Evolutionary conservation across 75 land plant genomes (phyloP).

Genomic region (Pinus albicaulis): DNA sequence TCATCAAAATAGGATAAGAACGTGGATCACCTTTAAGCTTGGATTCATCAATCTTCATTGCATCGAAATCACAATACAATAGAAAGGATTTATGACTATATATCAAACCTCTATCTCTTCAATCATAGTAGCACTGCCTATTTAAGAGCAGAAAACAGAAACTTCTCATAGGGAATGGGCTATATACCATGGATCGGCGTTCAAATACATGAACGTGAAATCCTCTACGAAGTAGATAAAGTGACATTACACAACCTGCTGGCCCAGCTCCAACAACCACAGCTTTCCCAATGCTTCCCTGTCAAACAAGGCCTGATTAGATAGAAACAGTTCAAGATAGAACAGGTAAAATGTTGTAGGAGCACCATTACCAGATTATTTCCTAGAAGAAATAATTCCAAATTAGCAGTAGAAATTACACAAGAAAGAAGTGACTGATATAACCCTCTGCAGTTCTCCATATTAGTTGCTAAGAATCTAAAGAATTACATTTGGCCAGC

Average conservation of each 20-base stretch:
- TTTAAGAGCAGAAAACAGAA: not conserved
- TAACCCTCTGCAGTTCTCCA: too few species aligned
- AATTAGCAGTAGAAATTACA: too few species aligned
- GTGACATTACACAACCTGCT: constrained; percentile 33
- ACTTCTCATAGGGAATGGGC: not conserved
- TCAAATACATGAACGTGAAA: constrained; percentile 33
- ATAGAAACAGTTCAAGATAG: too few species aligned
- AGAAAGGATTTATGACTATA: constrained; percentile 1
- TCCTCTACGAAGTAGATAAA: constrained; percentile 23
- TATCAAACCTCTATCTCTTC: constrained; percentile 1
- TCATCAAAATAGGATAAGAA: constrained; percentile 34
- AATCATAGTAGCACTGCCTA: not conserved
- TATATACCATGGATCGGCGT: constrained; percentile 13
- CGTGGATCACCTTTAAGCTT: constrained; percentile 28
- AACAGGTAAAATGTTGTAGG: too few species aligned
- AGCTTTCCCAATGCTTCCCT: constrained; percentile 15
- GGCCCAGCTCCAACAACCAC: constrained; percentile 42
- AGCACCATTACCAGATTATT: too few species aligned
- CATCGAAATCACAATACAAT: constrained; percentile 4
- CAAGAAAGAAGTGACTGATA: too few species aligned
- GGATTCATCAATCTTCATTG: constrained; percentile 18
- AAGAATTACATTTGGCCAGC: too few species aligned
- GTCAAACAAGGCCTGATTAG: not conserved
- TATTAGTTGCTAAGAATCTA: too few species aligned
- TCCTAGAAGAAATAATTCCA: too few species aligned